phyloP scores from a whole-genome alignment of 192 early-diverging fungal species.

The Oehlia diaphana region DNA sequence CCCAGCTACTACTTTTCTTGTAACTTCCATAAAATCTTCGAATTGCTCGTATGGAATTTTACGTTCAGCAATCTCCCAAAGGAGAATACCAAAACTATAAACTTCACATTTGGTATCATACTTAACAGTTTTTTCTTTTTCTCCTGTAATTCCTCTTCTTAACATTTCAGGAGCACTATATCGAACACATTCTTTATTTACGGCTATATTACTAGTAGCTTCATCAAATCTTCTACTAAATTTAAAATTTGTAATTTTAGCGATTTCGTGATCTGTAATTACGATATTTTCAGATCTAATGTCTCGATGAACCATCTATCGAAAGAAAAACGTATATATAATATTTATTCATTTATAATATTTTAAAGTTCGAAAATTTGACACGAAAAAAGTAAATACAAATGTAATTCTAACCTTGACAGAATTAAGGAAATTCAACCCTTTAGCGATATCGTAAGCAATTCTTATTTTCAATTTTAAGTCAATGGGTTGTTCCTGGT shows the following conservation, averaged over 20 bases:
- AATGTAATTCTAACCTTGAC: not conserved
- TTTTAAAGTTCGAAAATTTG: not conserved
- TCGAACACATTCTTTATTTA: not conserved
- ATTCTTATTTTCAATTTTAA: not conserved
- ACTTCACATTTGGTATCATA: constrained; percentile 3
- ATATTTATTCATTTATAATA: not conserved
- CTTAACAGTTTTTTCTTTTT: not conserved
- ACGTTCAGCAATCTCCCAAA: constrained; percentile 3
- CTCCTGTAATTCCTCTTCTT: not conserved
- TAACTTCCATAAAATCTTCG: not conserved
- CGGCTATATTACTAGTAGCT: not conserved
- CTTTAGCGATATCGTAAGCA: not conserved
- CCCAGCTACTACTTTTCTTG: not conserved
- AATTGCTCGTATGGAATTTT: not conserved
- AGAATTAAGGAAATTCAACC: not conserved
- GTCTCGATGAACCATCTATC: not conserved
- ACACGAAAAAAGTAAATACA: not conserved
- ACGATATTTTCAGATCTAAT: not conserved
- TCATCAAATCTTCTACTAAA: not conserved
- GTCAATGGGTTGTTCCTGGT: not conserved
- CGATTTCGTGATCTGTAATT: not conserved
- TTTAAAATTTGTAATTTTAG: not conserved
- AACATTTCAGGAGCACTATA: not conserved
- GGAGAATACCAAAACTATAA: constrained; percentile 10
- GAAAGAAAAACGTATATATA: not conserved